Percentiles rank a stretch among this genome's conserved stretches.
Conservation (phyloP, 345 rosid species). For the Eucalyptus microcorys region DNA sequence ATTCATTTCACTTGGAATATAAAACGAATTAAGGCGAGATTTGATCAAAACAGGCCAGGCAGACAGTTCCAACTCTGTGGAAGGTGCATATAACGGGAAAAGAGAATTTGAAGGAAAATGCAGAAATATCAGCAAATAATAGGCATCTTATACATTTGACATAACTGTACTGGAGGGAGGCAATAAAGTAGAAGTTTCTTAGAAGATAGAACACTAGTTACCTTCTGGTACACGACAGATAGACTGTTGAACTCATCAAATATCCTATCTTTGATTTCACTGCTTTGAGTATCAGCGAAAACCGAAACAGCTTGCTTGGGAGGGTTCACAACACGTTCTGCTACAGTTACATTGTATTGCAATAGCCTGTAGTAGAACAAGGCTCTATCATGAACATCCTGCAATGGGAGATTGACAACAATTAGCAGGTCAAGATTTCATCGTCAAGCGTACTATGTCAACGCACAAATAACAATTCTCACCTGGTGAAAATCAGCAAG, state of each 20-base stretch:
- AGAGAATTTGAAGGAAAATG: background rate
- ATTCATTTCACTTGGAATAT: background rate
- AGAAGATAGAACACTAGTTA: conserved; percentile 9
- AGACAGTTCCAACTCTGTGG: background rate
- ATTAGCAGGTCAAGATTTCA: background rate
- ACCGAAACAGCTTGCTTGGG: conserved; percentile 98
- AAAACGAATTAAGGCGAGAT: background rate
- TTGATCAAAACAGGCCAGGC: background rate
- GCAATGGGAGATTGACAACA: conserved; percentile 2
- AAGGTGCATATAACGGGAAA: background rate
- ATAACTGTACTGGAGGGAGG: background rate
- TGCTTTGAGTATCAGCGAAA: conserved; percentile 95
- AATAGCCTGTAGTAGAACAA: conserved; percentile 93
- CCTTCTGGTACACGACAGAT: conserved; percentile 92
- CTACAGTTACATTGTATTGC: conserved; percentile 57
- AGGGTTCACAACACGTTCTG: conserved; percentile 83
- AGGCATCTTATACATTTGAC: background rate
- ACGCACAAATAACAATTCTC: background rate
- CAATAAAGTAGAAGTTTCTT: background rate
- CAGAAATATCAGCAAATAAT: background rate
- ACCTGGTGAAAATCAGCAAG: conserved; percentile 92
- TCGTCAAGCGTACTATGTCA: background rate
- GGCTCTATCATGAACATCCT: conserved; percentile 99
- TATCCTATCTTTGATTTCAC: conserved; percentile 91
- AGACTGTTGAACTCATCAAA: conserved; percentile 96